phyloP scores from a whole-genome alignment of 2,329 filamentous ascomycete species.

The Coleophoma crateriformis region DNA sequence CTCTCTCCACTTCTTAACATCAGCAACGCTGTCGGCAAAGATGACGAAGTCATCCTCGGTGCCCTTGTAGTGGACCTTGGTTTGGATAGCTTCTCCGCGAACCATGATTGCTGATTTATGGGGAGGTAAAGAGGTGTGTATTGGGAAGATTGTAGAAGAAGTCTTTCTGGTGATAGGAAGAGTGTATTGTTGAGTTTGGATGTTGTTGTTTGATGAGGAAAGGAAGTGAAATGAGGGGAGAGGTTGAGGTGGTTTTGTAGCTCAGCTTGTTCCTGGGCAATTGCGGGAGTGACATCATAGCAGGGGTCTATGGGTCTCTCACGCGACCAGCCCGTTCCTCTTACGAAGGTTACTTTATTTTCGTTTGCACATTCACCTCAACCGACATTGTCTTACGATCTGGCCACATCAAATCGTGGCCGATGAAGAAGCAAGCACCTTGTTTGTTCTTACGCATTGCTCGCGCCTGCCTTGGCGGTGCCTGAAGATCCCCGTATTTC shows the following conservation, averaged over 20 bases:
- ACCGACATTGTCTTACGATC: neutral
- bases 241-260: slow-evolving; percentile 23
- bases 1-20: slow-evolving; percentile 73
- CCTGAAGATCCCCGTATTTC: slow-evolving; percentile 2
- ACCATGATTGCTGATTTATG: slow-evolving; percentile 34
- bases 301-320: too few species aligned
- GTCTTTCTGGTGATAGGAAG: too few species aligned
- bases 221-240: slow-evolving; percentile 5
- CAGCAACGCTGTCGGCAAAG: slow-evolving; percentile 54
- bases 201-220: slow-evolving; percentile 4
- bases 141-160: neutral
- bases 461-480: slow-evolving; percentile 11
- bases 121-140: neutral
- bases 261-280: neutral
- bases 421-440: neutral
- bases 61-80: slow-evolving; percentile 68
- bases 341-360: too few species aligned
- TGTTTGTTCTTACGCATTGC: slow-evolving; percentile 12
- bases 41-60: slow-evolving; percentile 62
- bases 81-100: slow-evolving; percentile 49
- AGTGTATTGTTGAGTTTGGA: neutral
- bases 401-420: neutral
- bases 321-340: too few species aligned
- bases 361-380: too few species aligned
- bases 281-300: too few species aligned